Percentiles rank a stretch among this genome's conserved stretches.
phyloP scores from a whole-genome alignment of 176 grass and related monocot species.

The Oryza rufipogon region DNA sequence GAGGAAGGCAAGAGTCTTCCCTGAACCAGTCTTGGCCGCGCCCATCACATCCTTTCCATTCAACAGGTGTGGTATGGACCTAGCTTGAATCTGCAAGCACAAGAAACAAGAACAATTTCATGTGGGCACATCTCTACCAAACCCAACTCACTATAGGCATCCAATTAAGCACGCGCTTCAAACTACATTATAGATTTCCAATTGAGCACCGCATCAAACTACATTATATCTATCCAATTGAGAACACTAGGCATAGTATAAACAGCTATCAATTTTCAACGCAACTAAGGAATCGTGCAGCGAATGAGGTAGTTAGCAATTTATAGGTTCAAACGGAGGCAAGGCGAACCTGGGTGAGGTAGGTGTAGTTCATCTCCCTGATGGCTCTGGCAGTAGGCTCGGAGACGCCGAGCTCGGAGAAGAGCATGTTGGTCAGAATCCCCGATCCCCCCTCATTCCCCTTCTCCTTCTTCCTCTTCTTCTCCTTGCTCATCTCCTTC shows the following conservation, averaged over 20 bases:
- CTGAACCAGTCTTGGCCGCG: slow-evolving; percentile 70
- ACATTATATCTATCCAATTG: no score
- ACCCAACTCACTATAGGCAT: not conserved
- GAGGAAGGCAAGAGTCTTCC: slow-evolving; percentile 83
- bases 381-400: slow-evolving; percentile 62
- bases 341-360: slow-evolving; percentile 62
- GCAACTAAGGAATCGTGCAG: not conserved
- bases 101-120: not conserved
- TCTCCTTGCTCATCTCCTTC: not conserved
- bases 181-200: not conserved
- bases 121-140: not conserved
- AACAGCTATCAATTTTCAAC: not conserved
- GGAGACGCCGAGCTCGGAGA: slow-evolving; percentile 72
- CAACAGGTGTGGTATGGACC: slow-evolving; percentile 72
- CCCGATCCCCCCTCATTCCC: slow-evolving; percentile 34
- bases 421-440: slow-evolving; percentile 55
- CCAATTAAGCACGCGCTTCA: not conserved
- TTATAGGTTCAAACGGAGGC: not conserved
- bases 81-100: slow-evolving; percentile 72
- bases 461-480: not conserved
- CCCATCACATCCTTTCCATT: slow-evolving; percentile 79
- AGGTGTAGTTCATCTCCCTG: slow-evolving; percentile 72
- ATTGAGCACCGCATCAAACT: no score
- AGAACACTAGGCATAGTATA: not conserved
- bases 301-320: not conserved